Conservation (phyloP, 1,284 basidiomycete genomes). For the Rhodotorula mucilaginosa region DNA sequence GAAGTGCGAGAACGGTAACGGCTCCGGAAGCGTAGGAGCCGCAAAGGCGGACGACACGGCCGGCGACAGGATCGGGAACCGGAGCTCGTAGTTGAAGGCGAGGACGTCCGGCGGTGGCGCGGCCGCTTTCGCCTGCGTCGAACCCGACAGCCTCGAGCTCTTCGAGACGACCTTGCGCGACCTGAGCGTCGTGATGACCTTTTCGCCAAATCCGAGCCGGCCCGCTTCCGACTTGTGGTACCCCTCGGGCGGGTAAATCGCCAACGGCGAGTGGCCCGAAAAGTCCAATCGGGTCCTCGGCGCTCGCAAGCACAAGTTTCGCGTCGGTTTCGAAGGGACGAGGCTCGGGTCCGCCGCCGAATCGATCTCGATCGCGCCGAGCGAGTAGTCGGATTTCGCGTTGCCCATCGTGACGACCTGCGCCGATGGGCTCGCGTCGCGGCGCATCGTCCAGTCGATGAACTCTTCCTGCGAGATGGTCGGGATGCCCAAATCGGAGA, state of each 20-base stretch:
- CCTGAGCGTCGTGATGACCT: conserved; percentile 38
- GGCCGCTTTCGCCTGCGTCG: neutral
- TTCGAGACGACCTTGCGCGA: conserved; percentile 27
- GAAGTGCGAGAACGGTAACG: conserved; percentile 43
- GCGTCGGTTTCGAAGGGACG: conserved; percentile 39
- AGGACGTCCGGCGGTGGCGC: conserved; percentile 41
- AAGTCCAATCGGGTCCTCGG: conserved; percentile 42
- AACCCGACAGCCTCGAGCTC: conserved; percentile 25
- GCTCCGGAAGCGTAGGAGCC: neutral
- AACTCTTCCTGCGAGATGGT: conserved; percentile 43
- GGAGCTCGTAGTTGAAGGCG: conserved; percentile 47
- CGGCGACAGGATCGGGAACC: conserved; percentile 43
- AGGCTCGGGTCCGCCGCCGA: conserved; percentile 33
- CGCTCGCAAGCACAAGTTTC: conserved; percentile 44
- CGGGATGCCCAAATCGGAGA: conserved; percentile 41
- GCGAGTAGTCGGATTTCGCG: conserved; percentile 24
- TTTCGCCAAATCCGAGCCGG: conserved; percentile 42
- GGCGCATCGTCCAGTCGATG: conserved; percentile 37
- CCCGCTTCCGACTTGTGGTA: conserved; percentile 32
- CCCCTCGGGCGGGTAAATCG: conserved; percentile 42
- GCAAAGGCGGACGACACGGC: conserved; percentile 19
- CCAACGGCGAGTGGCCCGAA: conserved; percentile 39
- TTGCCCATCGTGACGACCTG: conserved; percentile 43
- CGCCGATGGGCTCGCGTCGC: conserved; percentile 39
- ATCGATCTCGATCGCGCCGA: conserved; percentile 44